These are phyloP conservation scores for Sarocladium strictum DNA, from an alignment of 2,329 filamentous ascomycete genomes.

Conservation along the genomic window DNA sequence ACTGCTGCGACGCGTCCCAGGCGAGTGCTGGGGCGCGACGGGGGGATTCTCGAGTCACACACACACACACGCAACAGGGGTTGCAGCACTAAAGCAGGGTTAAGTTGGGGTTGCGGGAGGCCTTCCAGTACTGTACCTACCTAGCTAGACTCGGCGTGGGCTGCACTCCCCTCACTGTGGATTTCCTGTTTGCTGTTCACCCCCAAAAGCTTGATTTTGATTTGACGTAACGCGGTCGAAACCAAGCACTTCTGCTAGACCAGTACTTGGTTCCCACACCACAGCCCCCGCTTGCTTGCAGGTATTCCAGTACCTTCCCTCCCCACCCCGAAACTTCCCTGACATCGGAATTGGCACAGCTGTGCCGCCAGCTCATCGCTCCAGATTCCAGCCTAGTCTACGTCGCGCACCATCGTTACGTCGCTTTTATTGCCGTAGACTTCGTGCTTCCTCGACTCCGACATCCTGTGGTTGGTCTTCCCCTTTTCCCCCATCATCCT, in stretches of 20 bases:
- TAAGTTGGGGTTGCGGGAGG: no score
- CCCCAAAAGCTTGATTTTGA: background rate
- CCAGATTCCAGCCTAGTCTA: background rate
- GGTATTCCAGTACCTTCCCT: background rate
- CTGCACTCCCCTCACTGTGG: no score
- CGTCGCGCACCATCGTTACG: background rate
- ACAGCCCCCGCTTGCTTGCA: background rate
- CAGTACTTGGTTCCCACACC: background rate
- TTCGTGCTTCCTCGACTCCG: background rate
- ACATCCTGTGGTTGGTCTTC: background rate
- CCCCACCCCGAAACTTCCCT: slow-evolving; percentile 2
- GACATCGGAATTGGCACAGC: background rate
- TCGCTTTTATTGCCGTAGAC: background rate
- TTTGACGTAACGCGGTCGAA: slow-evolving; percentile 5
- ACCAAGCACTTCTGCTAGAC: background rate
- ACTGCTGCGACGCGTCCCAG: background rate
- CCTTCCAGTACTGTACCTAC: background rate
- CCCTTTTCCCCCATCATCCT: background rate
- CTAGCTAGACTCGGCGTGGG: no score
- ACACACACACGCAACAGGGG: no score
- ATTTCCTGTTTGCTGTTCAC: slow-evolving; percentile 5
- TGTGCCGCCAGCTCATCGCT: slow-evolving; percentile 1
- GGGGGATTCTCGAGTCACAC: no score
- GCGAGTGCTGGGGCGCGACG: background rate
- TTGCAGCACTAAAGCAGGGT: background rate